Base-by-base conservation (phyloP, 345 rosid species). In the Pistacia atlantica region DNA sequence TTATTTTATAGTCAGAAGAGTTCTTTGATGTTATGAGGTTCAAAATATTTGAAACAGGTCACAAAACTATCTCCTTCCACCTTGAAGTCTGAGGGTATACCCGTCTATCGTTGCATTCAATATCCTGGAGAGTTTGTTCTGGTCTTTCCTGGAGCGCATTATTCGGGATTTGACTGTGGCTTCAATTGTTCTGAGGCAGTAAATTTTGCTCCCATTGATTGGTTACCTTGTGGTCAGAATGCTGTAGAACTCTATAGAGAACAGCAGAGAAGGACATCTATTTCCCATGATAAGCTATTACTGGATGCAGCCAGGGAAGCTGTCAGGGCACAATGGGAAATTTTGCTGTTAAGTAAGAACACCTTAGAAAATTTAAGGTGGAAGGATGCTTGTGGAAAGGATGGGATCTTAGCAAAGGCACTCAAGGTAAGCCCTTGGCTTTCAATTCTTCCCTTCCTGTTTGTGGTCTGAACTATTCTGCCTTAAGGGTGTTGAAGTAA, bases 81-180 rank as follows among this genome's bases (percentile, higher is more conserved):
- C 11, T 75, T 89, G 79, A 89, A 82, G 78, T 79, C 84, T 42
- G 86, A 91, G 72, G 88, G 89, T 59, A 68, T 93, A 76, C 93
- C 96, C 58, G 88, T 89, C 75, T 82, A 80, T 75, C 88, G 84
- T 9, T 89, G 91, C 77, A 75, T 85, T 79, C 98, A 93, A 83
- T 37, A 80, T 82, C 89, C 87, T n/a, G 89, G 96, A 63, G 93
- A 91, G 79, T 91, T 89, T 77, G 88, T 91, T 80, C 84, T 93
- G 67, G 72, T 86, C 66, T 84, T 83, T 72, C 94, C 98, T 11
- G 92, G 96, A 80, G 81, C 90, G 46, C 84, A 80, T 80, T 80
- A 85, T 82, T 86, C 88, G 4, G 87, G 88, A 58, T 85, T 93
- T 77, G 87, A 90, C 67, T 81, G 86, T 80, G 98, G 98, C 62